A percentile compares a stretch with the other conserved stretches of the same genome.
Conservation (phyloP, 768 basidiomycete genomes). For the Suillus clintonianus region DNA sequence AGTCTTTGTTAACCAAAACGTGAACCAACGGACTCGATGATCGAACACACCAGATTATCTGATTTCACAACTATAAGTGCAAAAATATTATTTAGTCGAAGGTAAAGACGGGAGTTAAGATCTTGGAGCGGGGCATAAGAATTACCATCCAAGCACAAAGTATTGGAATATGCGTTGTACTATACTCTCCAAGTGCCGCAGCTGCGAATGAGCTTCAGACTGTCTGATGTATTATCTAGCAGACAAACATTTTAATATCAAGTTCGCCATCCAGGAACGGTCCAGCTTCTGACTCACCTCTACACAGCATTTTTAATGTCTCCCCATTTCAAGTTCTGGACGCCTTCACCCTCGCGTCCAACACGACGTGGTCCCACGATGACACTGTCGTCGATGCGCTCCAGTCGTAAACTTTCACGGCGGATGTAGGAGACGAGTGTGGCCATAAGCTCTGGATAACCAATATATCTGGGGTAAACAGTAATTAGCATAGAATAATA, state of each 20-base stretch:
- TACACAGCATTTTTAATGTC: background rate
- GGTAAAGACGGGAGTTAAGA: background rate
- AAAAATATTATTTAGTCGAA: background rate
- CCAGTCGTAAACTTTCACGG: conserved; percentile 70
- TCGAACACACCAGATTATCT: background rate
- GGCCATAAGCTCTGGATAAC: conserved; percentile 76
- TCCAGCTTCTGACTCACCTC: background rate
- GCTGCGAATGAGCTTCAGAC: background rate
- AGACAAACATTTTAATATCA: background rate
- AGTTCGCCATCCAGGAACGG: too few species aligned
- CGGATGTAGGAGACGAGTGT: conserved; percentile 69
- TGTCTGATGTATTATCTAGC: background rate
- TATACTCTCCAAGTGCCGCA: background rate
- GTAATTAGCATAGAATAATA: background rate
- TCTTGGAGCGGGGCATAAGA: background rate
- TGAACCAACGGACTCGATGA: too few species aligned
- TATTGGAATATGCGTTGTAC: background rate
- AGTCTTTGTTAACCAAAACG: background rate
- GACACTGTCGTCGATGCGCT: conserved; percentile 48
- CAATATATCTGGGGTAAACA: conserved; percentile 58
- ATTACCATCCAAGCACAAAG: background rate
- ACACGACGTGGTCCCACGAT: conserved; percentile 34
- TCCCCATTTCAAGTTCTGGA: conserved; percentile 33
- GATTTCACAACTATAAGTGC: background rate
- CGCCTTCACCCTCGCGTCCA: conserved; percentile 33